These are phyloP conservation scores for Phytophthora capsici DNA, from an alignment of 352 stramenopile genomes.

Conservation along the genomic window DNA sequence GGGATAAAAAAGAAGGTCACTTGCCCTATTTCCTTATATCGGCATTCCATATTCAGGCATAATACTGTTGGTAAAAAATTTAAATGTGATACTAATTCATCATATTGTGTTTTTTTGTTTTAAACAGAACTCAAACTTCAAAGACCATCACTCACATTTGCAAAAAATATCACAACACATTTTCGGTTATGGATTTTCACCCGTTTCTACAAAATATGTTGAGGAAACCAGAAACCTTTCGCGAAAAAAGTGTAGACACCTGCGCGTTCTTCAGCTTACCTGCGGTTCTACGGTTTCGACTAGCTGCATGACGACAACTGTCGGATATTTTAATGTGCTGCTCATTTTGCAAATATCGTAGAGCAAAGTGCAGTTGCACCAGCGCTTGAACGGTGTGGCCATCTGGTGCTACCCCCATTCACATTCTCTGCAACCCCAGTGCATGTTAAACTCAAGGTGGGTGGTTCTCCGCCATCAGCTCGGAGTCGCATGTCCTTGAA, in stretches of 20 bases:
- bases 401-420: constrained; percentile 29
- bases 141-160: constrained; percentile 18
- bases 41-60: too few species aligned
- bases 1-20: too few species aligned
- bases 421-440: constrained; percentile 28
- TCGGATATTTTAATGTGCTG: not conserved
- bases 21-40: too few species aligned
- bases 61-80: too few species aligned
- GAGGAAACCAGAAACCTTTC: constrained; percentile 20
- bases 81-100: too few species aligned
- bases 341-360: not conserved
- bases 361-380: constrained; percentile 2
- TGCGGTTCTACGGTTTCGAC: constrained; percentile 21
- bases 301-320: constrained; percentile 2
- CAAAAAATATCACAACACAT: constrained; percentile 11
- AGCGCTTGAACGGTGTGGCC: not conserved
- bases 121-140: not conserved
- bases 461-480: constrained; percentile 5
- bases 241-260: constrained; percentile 24
- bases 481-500: not conserved
- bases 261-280: constrained; percentile 9
- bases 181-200: constrained; percentile 12
- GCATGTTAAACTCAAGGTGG: not conserved
- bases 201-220: constrained; percentile 11
- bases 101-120: too few species aligned